Evolutionary conservation across 2,329 filamentous ascomycete genomes (phyloP), one percentile per base, ranked within the genome.

Genomic region (Talaromyces verruculosus): DNA sequence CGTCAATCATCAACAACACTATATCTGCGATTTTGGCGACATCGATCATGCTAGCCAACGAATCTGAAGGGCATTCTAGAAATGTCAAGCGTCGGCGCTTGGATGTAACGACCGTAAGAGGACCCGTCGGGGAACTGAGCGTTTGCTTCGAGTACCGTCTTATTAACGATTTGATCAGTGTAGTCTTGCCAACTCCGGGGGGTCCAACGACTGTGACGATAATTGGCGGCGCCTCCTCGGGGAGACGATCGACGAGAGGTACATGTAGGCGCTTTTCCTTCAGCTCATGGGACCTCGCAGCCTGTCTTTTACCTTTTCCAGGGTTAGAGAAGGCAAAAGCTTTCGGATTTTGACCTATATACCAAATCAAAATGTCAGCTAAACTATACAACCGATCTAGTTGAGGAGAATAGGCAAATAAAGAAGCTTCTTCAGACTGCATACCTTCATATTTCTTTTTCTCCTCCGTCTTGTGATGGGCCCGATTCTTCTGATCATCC

Each of bases 11-110:
- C 65, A 99, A 85, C 60, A 99, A 84, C 5, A 98, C 92, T 73
- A 99, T 97, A 77, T 99, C 95, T 19, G 96, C 95, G 51, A 99
- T 91, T 80, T 99, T 99, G 67, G 95, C 92, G 65, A 97, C 86
- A 78, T 99, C 95, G 69, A 99, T 93, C 92, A 98, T 97, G 70
- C 91, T 91, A 68, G 96, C 93, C 63, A 99, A 87, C 72, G 95
- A 93, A 75, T 98, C 87, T 68, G 86, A 94, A n/a, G 96, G 93
- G 75, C 92, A 97, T 86, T 99, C 95, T 74, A 99, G 82, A 76
- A 99, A 97, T 0, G 95, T 99, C 59, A 99, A 85, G 43, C 95
- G 89, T 76, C 97, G 90, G 74, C 94, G 91, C 82, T 98, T 99
- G 66, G 93, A 96, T 0, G 95, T 98, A 57, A 99, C 93, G 60